Percentiles rank a stretch among this genome's conserved stretches.
phyloP scores from a whole-genome alignment of 331 rosid genomes.

The Ulmus americana region DNA sequence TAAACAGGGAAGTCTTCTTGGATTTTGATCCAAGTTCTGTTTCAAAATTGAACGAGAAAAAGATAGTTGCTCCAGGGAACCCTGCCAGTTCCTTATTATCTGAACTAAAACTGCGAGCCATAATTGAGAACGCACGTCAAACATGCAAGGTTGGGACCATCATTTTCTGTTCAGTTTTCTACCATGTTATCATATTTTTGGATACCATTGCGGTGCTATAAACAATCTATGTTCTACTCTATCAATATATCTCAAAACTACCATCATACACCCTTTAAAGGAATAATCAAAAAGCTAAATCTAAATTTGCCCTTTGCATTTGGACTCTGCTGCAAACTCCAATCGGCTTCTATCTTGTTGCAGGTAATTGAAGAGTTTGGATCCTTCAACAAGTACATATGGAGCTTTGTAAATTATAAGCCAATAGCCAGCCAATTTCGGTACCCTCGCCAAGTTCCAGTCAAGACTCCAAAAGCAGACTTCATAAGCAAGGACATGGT shows the following conservation, averaged over 20 bases:
- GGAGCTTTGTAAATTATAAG: slow-evolving; percentile 66
- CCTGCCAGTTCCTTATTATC: slow-evolving; percentile 62
- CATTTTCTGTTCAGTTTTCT: background rate
- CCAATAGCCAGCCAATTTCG: slow-evolving; percentile 50
- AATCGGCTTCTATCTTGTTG: slow-evolving; percentile 4
- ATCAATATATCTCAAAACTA: background rate
- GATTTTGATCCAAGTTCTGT: slow-evolving; percentile 59
- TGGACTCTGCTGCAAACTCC: background rate
- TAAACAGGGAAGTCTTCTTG: slow-evolving; percentile 54
- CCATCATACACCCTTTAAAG: background rate
- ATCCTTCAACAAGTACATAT: slow-evolving; percentile 49
- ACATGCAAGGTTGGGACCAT: slow-evolving; percentile 47
- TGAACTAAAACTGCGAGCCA: slow-evolving; percentile 60
- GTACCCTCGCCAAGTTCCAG: slow-evolving; percentile 63
- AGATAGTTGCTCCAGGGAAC: slow-evolving; percentile 45
- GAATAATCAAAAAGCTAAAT: background rate
- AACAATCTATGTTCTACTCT: background rate
- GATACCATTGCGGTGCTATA: background rate
- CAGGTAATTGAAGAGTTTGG: slow-evolving; percentile 69
- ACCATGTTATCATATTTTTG: background rate
- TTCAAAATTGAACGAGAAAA: slow-evolving; percentile 47
- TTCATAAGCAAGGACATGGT: slow-evolving; percentile 64
- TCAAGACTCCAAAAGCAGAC: slow-evolving; percentile 72
- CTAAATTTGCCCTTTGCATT: background rate
- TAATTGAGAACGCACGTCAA: slow-evolving; percentile 73